Conservation (phyloP, 345 rosid species). For the Aethionema arabicum region DNA sequence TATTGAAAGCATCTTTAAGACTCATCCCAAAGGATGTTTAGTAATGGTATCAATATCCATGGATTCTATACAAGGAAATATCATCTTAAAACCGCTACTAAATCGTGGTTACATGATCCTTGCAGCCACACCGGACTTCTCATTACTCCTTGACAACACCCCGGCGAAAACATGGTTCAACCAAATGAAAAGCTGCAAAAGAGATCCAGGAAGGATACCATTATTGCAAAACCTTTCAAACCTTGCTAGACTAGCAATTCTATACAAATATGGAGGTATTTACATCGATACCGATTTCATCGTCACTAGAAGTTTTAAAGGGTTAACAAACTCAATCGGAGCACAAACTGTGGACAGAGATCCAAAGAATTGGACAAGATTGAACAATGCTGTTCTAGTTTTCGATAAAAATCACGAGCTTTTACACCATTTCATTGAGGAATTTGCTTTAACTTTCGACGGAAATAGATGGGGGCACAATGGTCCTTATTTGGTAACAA, state of each 20-base stretch:
- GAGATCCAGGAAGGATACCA: constrained; percentile 78
- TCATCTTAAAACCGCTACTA: constrained; percentile 52
- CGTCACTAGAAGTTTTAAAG: constrained; percentile 53
- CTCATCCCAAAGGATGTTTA: constrained; percentile 65
- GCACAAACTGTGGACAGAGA: constrained; percentile 58
- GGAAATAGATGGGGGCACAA: constrained; percentile 88
- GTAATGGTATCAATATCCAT: constrained; percentile 63
- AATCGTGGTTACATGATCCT: constrained; percentile 49
- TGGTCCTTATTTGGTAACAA: constrained; percentile 77
- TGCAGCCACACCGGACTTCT: constrained; percentile 63
- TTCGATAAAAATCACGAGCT: constrained; percentile 71
- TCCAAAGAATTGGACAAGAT: constrained; percentile 62
- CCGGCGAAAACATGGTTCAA: constrained; percentile 72
- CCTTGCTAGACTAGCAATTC: constrained; percentile 58
- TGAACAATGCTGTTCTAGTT: constrained; percentile 74
- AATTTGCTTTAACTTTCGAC: constrained; percentile 68
- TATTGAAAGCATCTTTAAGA: constrained; percentile 59
- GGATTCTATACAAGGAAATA: constrained; percentile 55
- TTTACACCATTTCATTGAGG: constrained; percentile 57
- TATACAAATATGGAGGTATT: constrained; percentile 77
- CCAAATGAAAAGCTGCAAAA: constrained; percentile 54
- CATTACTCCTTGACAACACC: constrained; percentile 55
- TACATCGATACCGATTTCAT: constrained; percentile 76
- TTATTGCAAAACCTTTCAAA: constrained; percentile 73
- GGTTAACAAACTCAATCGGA: constrained; percentile 64